phyloP scores from a whole-genome alignment of 2,329 filamentous ascomycete genomes.

The Monosporascus ibericus region DNA sequence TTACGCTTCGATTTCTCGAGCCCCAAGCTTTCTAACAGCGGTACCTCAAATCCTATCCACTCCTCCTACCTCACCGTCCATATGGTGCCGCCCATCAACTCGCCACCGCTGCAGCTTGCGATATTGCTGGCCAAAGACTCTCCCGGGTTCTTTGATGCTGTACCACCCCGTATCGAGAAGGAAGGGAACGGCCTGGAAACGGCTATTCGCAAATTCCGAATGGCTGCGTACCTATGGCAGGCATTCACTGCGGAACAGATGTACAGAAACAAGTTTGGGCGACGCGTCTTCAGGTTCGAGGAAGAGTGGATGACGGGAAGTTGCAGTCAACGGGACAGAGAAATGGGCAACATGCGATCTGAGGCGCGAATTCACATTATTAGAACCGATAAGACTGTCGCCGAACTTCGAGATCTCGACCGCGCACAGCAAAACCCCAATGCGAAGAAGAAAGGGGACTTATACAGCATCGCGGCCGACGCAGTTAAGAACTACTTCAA shows the following conservation, averaged over 20 bases:
- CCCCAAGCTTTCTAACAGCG: conserved; percentile 68
- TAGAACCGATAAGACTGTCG: conserved; percentile 73
- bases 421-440: conserved; percentile 70
- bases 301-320: conserved; percentile 91
- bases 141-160: conserved; percentile 74
- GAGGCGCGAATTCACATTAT: conserved; percentile 89
- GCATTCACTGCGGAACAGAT: conserved; percentile 96
- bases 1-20: conserved; percentile 84
- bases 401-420: conserved; percentile 73
- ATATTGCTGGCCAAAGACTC: conserved; percentile 87
- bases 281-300: conserved; percentile 83
- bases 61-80: conserved; percentile 77
- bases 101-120: conserved; percentile 82
- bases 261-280: conserved; percentile 79
- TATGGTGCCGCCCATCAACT: conserved; percentile 71
- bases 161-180: conserved; percentile 65
- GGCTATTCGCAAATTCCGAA: conserved; percentile 84
- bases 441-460: conserved; percentile 62
- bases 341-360: conserved; percentile 70
- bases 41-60: conserved; percentile 63
- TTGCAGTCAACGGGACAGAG: conserved; percentile 67
- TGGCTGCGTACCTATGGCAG: conserved; percentile 95
- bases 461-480: conserved; percentile 72
- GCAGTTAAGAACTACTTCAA: conserved; percentile 75
- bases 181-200: conserved; percentile 79